Percentiles rank a stretch among this genome's conserved stretches.
phyloP scores from a whole-genome alignment of 2,329 filamentous ascomycete species.

The Emergomyces pasteurianus region DNA sequence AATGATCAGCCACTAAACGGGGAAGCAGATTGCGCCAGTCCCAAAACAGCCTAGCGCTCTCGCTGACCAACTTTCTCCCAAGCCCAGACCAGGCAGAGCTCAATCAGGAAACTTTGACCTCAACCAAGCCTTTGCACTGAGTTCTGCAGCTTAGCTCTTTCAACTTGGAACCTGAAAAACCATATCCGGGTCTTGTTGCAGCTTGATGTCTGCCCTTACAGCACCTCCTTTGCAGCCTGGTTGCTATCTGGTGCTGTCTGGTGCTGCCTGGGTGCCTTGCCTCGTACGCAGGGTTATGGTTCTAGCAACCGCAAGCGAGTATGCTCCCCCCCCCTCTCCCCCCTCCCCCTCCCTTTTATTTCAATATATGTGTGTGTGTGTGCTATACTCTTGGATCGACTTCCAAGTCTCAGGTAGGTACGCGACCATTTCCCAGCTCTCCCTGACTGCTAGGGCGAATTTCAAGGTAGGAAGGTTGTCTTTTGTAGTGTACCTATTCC shows the following conservation, averaged over 20 bases:
- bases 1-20: background rate
- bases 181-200: background rate
- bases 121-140: background rate
- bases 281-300: background rate
- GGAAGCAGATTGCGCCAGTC: background rate
- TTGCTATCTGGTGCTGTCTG: background rate
- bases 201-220: background rate
- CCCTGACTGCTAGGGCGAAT: background rate
- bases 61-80: background rate
- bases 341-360: too few species aligned
- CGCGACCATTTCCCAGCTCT: background rate
- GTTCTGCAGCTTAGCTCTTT: background rate
- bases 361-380: background rate
- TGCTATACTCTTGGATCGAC: background rate
- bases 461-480: background rate
- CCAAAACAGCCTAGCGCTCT: background rate
- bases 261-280: background rate
- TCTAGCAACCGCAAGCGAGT: background rate
- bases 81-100: background rate
- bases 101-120: conserved; percentile 1
- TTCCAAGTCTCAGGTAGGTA: background rate
- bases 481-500: background rate
- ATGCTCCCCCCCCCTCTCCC: too few species aligned
- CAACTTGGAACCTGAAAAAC: background rate
- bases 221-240: background rate